phyloP scores from a whole-genome alignment of 208 protist species.

The Jaenimonas drosophilae region DNA sequence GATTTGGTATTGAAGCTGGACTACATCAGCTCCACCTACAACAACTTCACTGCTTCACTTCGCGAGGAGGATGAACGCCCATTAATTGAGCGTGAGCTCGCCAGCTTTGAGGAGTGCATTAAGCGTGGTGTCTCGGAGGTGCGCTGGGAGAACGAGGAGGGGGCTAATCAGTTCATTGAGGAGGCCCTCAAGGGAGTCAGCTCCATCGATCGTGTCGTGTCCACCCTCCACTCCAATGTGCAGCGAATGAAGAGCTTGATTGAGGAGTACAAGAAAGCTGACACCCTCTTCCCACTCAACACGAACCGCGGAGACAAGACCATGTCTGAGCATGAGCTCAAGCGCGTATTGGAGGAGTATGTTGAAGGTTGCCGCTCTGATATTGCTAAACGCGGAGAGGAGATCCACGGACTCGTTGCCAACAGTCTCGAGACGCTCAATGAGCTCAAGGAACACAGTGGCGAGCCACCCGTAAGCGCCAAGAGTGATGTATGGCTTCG shows the following conservation, averaged over 20 bases:
- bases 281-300: constrained; percentile 83
- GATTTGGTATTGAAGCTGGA: constrained; percentile 89
- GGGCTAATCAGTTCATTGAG: constrained; percentile 88
- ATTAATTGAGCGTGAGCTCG: constrained; percentile 84
- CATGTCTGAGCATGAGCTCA: constrained; percentile 83
- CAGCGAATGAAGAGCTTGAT: constrained; percentile 73
- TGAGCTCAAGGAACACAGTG: constrained; percentile 46
- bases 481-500: constrained; percentile 68
- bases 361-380: constrained; percentile 29
- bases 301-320: constrained; percentile 78
- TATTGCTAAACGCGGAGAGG: constrained; percentile 47
- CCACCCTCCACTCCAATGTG: constrained; percentile 85
- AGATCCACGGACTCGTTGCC: constrained; percentile 72
- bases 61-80: constrained; percentile 88
- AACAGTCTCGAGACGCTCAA: constrained; percentile 81
- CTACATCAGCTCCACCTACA: constrained; percentile 91
- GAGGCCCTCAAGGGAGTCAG: constrained; percentile 72
- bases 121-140: constrained; percentile 61
- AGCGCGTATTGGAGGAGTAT: constrained; percentile 77
- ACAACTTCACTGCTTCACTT: constrained; percentile 85
- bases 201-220: constrained; percentile 77
- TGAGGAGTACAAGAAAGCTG: constrained; percentile 56
- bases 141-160: constrained; percentile 85
- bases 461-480: constrained; percentile 14
- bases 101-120: constrained; percentile 78